Evolutionary conservation across 163 green algal species (phyloP).

Genomic region (Prototheca cutis): DNA sequence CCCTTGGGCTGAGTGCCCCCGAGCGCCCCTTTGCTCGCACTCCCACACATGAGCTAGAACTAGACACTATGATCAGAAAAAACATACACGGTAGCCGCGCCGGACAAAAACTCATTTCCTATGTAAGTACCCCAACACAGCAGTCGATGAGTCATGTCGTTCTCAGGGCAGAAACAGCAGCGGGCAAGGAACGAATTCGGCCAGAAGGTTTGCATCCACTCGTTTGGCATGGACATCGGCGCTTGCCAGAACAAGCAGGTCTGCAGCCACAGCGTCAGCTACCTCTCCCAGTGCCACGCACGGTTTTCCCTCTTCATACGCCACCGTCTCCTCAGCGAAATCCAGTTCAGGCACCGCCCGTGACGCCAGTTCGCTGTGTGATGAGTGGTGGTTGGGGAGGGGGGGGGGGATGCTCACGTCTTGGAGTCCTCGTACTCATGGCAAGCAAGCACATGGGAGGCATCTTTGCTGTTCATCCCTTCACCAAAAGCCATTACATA

Average conservation of each 20-base stretch:
- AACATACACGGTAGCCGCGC: too few species aligned
- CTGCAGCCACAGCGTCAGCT: conserved; percentile 37
- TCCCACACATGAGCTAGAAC: too few species aligned
- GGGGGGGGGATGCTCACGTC: background rate
- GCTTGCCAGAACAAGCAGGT: conserved; percentile 46
- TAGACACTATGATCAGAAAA: too few species aligned
- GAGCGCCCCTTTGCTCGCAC: too few species aligned
- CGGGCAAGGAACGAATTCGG: conserved; percentile 48
- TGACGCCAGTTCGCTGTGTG: conserved; percentile 13
- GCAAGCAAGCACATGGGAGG: too few species aligned
- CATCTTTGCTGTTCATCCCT: too few species aligned
- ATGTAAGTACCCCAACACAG: too few species aligned
- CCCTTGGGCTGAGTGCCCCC: too few species aligned
- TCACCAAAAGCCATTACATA: too few species aligned
- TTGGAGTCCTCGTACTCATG: too few species aligned
- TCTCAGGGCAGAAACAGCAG: conserved; percentile 39
- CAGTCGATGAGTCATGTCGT: too few species aligned
- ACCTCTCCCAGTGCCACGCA: conserved; percentile 26
- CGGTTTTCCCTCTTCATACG: conserved; percentile 11
- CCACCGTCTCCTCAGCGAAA: conserved; percentile 26
- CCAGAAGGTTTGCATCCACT: conserved; percentile 56
- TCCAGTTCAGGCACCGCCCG: conserved; percentile 2
- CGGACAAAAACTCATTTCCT: too few species aligned
- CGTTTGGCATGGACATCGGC: conserved; percentile 42
- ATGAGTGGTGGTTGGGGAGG: background rate